phyloP scores from a whole-genome alignment of 2,329 filamentous ascomycete genomes.

The Hortaea sp. region DNA sequence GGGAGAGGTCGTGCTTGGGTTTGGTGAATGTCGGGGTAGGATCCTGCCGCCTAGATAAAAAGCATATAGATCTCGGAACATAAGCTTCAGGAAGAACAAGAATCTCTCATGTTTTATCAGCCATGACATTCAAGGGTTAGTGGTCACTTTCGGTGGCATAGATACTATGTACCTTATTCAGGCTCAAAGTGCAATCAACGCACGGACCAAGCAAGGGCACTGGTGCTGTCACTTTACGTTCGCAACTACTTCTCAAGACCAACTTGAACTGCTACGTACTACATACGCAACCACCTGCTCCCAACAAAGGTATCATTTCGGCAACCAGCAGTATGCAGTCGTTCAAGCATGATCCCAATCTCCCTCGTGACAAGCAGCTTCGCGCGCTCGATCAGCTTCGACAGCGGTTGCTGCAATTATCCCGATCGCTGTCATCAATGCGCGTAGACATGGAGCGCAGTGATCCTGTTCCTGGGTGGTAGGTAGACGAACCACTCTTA shows the following conservation, averaged over 20 bases:
- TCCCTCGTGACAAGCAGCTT: constrained; percentile 13
- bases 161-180: too few relatives aligned
- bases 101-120: too few relatives aligned
- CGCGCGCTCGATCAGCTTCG: constrained; percentile 24
- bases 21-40: constrained; percentile 20
- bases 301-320: too few relatives aligned
- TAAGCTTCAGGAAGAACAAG: too few relatives aligned
- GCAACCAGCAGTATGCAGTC: not conserved
- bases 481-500: constrained; percentile 5
- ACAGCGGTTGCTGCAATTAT: constrained; percentile 20
- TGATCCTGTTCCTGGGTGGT: constrained; percentile 26
- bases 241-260: too few relatives aligned
- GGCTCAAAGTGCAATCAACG: too few relatives aligned
- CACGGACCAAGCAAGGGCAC: too few relatives aligned
- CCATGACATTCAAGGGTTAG: too few relatives aligned
- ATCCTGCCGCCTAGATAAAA: constrained; percentile 12
- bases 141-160: too few relatives aligned
- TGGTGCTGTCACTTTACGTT: too few relatives aligned
- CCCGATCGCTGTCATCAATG: constrained; percentile 16
- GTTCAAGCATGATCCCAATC: not conserved
- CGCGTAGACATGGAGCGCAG: constrained; percentile 17
- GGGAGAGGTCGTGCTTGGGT: constrained; percentile 17
- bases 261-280: too few relatives aligned
- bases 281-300: too few relatives aligned
- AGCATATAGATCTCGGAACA: not conserved